Evolutionary conservation across 2,329 filamentous ascomycete species (phyloP).

Genomic region (Colletotrichum cordylinicola): DNA sequence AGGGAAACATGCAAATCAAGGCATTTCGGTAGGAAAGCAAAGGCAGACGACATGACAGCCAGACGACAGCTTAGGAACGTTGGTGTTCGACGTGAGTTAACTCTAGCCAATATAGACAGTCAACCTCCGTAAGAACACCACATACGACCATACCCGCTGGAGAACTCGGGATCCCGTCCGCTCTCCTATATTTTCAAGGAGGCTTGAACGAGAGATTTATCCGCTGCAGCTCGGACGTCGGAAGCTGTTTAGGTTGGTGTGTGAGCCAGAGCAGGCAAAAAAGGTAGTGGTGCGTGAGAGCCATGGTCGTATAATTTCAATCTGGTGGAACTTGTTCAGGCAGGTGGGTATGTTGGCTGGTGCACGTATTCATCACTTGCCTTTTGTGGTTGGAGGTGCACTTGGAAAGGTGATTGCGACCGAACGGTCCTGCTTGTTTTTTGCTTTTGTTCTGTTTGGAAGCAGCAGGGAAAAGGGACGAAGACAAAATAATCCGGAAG

Average conservation of each 20-base stretch:
- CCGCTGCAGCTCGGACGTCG: background rate
- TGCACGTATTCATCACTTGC: background rate
- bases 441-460: too few relatives aligned
- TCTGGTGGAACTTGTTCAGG: background rate
- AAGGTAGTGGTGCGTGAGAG: background rate
- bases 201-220: background rate
- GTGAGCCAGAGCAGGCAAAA: background rate
- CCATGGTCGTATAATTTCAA: background rate
- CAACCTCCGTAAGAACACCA: rapidly evolving
- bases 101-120: background rate
- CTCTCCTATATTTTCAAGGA: too few relatives aligned
- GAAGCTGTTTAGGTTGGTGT: background rate
- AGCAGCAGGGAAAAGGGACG: too few relatives aligned
- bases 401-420: background rate
- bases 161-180: background rate
- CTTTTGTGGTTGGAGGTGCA: background rate
- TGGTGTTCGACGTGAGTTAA: background rate
- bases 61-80: background rate
- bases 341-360: background rate
- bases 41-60: background rate
- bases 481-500: too few relatives aligned
- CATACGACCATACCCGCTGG: background rate
- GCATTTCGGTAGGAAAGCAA: background rate
- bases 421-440: background rate
- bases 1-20: background rate